These are phyloP conservation scores for Talaromyces thailandensis DNA, from an alignment of 495 filamentous ascomycete genomes.

Conservation along the genomic window DNA sequence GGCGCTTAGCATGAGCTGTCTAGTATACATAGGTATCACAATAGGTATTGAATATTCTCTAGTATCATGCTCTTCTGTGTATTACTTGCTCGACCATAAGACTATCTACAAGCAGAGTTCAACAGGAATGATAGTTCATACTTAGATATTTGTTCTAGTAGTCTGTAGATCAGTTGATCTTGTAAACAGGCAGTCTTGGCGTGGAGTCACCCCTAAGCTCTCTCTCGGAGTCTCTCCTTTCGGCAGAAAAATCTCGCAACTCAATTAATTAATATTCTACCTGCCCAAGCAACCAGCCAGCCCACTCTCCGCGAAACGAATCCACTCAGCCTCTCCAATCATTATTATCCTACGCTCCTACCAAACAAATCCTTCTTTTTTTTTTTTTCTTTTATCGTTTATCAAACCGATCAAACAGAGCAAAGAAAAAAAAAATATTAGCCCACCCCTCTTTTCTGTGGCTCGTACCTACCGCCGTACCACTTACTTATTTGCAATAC, in stretches of 20 bases:
- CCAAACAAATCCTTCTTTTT: not conserved
- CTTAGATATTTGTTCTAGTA: not conserved
- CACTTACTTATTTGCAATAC: not conserved
- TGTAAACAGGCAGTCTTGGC: not conserved
- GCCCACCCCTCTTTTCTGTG: not conserved
- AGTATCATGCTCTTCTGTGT: not conserved
- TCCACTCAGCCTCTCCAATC: constrained; percentile 9
- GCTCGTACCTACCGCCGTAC: not conserved
- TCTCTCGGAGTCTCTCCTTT: not conserved
- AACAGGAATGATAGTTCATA: not conserved
- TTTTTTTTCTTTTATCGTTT: not conserved
- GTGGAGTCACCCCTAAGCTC: not conserved
- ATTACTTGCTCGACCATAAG: not conserved
- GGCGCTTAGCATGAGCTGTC: not conserved
- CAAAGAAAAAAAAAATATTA: not conserved
- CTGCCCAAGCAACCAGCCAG: not conserved
- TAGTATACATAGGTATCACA: not conserved
- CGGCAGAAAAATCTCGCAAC: not conserved
- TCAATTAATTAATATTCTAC: no score
- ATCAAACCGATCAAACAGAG: not conserved
- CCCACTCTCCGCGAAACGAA: constrained; percentile 13
- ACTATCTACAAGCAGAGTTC: not conserved
- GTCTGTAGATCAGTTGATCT: no score
- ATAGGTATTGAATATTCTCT: not conserved
- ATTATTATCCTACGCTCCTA: not conserved